Evolutionary conservation across 2,329 filamentous ascomycete genomes (phyloP).

Genomic region (Aureobasidium sp.): DNA sequence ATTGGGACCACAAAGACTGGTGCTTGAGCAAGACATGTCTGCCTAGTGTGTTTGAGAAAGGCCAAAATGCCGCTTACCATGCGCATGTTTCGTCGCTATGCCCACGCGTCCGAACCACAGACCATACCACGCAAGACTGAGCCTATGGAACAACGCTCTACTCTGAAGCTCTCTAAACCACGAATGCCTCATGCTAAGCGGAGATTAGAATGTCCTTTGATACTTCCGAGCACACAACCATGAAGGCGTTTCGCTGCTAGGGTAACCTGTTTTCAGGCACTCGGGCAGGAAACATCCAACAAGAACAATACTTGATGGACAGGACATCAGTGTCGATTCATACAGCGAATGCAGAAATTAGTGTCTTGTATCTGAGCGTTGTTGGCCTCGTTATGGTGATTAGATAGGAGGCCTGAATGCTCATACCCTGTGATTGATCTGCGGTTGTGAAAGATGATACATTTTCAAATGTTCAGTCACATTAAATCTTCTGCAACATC

Average conservation of each 20-base stretch:
- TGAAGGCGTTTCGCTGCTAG: neutral
- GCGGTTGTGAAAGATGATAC: neutral
- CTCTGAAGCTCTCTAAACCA: neutral
- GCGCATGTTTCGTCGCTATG: neutral
- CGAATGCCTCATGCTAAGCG: neutral
- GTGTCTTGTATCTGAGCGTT: neutral
- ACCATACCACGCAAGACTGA: neutral
- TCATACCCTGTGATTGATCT: neutral
- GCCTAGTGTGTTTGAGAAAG: neutral
- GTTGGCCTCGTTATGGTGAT: neutral
- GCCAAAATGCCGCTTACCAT: neutral
- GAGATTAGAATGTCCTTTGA: no score
- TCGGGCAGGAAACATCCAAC: neutral
- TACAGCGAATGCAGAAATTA: neutral
- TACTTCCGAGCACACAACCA: neutral
- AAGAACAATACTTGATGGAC: neutral
- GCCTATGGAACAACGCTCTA: neutral
- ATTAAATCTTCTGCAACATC: neutral
- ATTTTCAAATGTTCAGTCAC: neutral
- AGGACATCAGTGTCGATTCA: neutral
- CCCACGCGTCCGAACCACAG: neutral
- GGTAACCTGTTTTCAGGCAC: neutral
- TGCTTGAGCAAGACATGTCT: slow-evolving; percentile 4
- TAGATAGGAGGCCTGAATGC: neutral
- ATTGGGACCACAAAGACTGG: slow-evolving; percentile 20